Base-by-base conservation (phyloP, 1,284 basidiomycete species). In the Afroboletus lepidellus region DNA sequence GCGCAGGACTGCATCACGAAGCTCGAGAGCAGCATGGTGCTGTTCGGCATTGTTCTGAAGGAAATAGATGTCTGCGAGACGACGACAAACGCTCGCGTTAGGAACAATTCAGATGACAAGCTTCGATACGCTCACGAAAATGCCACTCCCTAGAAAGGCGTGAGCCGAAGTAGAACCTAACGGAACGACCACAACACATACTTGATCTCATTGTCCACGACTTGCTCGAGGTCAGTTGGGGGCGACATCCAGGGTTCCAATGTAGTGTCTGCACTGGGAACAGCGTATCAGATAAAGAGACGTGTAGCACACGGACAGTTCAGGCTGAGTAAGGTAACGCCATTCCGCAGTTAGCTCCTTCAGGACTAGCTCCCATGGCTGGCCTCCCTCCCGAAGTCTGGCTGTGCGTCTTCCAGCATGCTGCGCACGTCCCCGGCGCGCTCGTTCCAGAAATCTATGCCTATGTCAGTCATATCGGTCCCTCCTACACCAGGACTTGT, bases 1-100 rank as follows among this genome's bases (percentile, higher is more conserved):
- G 12, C 81, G 76, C 36, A 90, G 72, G 8, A 90, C 81, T 3
- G 87, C 81, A 60, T 90, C 85, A 0, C 85, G 77, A 30, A 90
- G 73, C 39, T 81, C 77, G 3, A 88, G 74, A 0, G 87, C 87
- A 21, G 79, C 83, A 39, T 79, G 75, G 48, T 84, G 81, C 56
- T 87, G 79, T 11, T 74, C 74, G 0, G 75, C 70, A 60, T 87
- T 88, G 27, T 76, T 73, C 69, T 88, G 86, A 57, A 82, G 80
- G 65, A 89, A 90, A 68, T 90, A 89, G 32, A 90, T 89, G 61
- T 90, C 85, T 87, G 56, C 2, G 24, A 3, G 24, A 13, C 4
- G 39, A n/a, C 5, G 11, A 34, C 21, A 42, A 21, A 41, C 11
- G 33, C 53, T 33, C 20, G 34, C 25, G 34, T 41, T 41, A 45